Percentiles rank a stretch among this genome's conserved stretches.
phyloP scores from a whole-genome alignment of 257 asterid genomes.

The Lithospermum erythrorhizon region DNA sequence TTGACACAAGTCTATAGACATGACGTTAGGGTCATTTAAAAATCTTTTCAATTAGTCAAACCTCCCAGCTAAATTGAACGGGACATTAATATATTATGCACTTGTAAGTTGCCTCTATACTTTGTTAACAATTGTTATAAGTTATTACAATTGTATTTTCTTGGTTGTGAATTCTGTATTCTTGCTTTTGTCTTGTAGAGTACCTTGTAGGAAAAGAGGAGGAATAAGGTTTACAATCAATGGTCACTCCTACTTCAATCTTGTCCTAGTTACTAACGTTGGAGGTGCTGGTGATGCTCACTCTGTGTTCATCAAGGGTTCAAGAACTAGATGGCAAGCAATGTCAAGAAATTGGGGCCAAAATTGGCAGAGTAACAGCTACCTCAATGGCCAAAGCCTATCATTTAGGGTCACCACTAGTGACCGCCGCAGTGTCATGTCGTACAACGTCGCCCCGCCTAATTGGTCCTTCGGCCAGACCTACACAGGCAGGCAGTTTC shows the following conservation, averaged over 20 bases:
- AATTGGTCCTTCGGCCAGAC: conserved; percentile 87
- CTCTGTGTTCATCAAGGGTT: conserved; percentile 67
- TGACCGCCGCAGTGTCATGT: conserved; percentile 64
- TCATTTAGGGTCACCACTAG: conserved; percentile 71
- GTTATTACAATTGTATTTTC: too few relatives aligned
- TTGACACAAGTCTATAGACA: too few relatives aligned
- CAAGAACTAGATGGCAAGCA: conserved; percentile 72
- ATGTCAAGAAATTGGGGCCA: conserved; percentile 99
- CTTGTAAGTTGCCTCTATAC: too few relatives aligned
- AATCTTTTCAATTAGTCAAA: too few relatives aligned
- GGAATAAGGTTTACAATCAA: conserved; percentile 81
- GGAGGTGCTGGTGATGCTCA: conserved; percentile 88
- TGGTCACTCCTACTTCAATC: conserved; percentile 82
- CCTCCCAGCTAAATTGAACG: too few relatives aligned
- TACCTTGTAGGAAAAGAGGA: conserved; percentile 83
- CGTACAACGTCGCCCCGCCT: conserved; percentile 65
- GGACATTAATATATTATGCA: too few relatives aligned
- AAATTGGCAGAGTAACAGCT: conserved; percentile 82
- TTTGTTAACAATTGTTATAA: too few relatives aligned
- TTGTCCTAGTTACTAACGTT: conserved; percentile 71
- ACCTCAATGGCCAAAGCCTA: conserved; percentile 78
- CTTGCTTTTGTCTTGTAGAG: conserved; percentile 24
- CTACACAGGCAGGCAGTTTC: conserved; percentile 57
- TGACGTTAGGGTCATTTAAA: too few relatives aligned
- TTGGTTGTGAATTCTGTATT: not conserved